Evolutionary conservation across 2,329 filamentous ascomycete genomes (phyloP), one percentile per base, ranked within the genome.

Genomic region (Sporothrix schenckii): DNA sequence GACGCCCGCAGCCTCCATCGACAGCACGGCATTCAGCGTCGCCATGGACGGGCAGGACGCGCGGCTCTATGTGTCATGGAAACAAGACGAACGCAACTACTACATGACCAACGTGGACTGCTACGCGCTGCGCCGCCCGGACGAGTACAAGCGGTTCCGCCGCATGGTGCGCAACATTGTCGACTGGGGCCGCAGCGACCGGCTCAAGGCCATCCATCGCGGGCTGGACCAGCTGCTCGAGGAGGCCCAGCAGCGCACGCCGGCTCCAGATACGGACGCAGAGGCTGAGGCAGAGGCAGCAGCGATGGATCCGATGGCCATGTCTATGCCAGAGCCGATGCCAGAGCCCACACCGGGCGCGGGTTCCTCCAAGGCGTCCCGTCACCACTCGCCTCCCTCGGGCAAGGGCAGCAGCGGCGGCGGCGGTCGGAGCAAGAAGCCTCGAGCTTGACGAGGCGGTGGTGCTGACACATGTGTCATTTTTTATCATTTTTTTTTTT

Each of bases 141-240:
- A 58, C n/a, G 49, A 68, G 3, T 68, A 44, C 52, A 13, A 6
- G 13, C n/a, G n/a, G 3, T 47, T 58, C 52, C 66, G 66, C 52
- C 30, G 39, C 19, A 47, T 27, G 21, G 52, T 68, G 52, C 66
- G 52, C 66, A 68, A 58, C 39, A 39, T 68, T 21, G n/a, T 58
- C 39, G 52, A 68, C 39, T 68, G 66, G 66, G 66, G 66, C 21
- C 30, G 39, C n/a, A 53, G 58, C 66, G 16, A 68, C 19, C 66
- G 66, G 21, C 53, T 58, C 34, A 44, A 47, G 39, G 66, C 11
- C n/a, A 58, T 68, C 16, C 66, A 47, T 3, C 39, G 16, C 14
- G 13, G 10, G 13, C 39, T 68, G 24, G 52, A 68, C 21, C n/a
- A 27, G 39, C 21, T 68, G 6, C 49, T 68, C n/a, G 66, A 56